Evolutionary conservation across 176 grass and related monocot genomes (phyloP).

Genomic region (Oryza meyeriana): DNA sequence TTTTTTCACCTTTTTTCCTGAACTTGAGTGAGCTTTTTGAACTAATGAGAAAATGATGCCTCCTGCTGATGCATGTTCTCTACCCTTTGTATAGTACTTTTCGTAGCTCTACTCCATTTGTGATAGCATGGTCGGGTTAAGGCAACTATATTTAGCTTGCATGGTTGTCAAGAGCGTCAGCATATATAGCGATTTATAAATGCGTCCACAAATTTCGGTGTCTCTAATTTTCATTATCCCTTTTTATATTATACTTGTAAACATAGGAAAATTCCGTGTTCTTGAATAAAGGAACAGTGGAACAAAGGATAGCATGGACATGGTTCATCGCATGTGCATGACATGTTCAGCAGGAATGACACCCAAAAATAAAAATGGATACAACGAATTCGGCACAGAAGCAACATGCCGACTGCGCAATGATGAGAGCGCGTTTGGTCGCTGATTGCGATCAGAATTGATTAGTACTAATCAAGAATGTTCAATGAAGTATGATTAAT

Average conservation of each 20-base stretch:
- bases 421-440: not conserved
- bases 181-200: not conserved
- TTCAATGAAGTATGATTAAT: not conserved
- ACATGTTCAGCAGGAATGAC: not conserved
- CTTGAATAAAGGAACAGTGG: not conserved
- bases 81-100: not conserved
- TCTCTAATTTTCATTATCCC: not conserved
- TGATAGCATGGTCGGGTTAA: not conserved
- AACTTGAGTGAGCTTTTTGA: not conserved
- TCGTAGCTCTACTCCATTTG: not conserved
- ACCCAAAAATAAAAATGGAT: not conserved
- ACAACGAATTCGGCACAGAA: not conserved
- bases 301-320: not conserved
- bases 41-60: not conserved
- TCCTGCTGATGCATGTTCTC: not conserved
- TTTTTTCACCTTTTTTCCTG: not conserved
- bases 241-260: not conserved
- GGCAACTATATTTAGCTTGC: not conserved
- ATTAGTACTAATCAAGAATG: not conserved
- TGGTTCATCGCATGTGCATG: not conserved
- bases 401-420: not conserved
- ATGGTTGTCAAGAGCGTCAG: not conserved
- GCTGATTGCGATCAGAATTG: not conserved
- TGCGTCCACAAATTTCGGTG: not conserved
- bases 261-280: not conserved